Conservation (phyloP, 495 filamentous ascomycete species). For the Rostrohypoxylon terebratum region DNA sequence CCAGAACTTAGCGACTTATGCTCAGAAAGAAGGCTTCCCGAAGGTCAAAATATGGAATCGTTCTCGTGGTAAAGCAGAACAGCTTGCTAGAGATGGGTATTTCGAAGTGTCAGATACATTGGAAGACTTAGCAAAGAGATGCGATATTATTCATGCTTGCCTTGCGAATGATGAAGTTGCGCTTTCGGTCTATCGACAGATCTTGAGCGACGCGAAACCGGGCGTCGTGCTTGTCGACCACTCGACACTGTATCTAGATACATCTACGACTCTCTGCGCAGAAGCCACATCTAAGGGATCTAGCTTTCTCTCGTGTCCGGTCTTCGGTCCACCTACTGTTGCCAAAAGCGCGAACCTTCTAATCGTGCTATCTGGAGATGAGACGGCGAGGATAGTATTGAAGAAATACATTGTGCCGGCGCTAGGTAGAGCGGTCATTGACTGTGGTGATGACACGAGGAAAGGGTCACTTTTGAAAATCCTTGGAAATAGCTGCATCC, state of each 20-base stretch:
- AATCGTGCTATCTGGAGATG: slow-evolving; percentile 1
- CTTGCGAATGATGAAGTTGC: slow-evolving; percentile 15
- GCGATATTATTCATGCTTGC: slow-evolving; percentile 12
- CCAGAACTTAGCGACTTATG: slow-evolving; percentile 12
- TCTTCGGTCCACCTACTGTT: slow-evolving; percentile 5
- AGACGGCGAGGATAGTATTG: background rate
- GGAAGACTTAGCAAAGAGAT: slow-evolving; percentile 3
- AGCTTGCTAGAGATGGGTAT: slow-evolving; percentile 4
- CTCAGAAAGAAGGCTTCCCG: slow-evolving; percentile 17
- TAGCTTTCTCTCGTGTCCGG: slow-evolving; percentile 6
- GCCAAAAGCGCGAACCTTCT: slow-evolving; percentile 5
- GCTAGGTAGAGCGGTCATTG: background rate
- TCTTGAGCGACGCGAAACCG: background rate
- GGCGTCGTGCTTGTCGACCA: slow-evolving; percentile 4
- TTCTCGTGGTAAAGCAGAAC: slow-evolving; percentile 18
- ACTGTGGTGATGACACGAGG: slow-evolving; percentile 4
- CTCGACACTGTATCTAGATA: slow-evolving; percentile 3
- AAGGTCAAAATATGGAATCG: slow-evolving; percentile 29
- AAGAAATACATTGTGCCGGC: slow-evolving; percentile 3
- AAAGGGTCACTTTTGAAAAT: slow-evolving; percentile 18
- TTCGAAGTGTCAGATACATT: slow-evolving; percentile 11
- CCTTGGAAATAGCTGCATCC: slow-evolving; percentile 20
- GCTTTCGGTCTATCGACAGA: slow-evolving; percentile 9
- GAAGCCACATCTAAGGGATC: background rate
- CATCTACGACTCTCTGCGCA: background rate